These are phyloP conservation scores for Bacterosira constricta DNA, from an alignment of 108 stramenopile species.

Conservation along the genomic window DNA sequence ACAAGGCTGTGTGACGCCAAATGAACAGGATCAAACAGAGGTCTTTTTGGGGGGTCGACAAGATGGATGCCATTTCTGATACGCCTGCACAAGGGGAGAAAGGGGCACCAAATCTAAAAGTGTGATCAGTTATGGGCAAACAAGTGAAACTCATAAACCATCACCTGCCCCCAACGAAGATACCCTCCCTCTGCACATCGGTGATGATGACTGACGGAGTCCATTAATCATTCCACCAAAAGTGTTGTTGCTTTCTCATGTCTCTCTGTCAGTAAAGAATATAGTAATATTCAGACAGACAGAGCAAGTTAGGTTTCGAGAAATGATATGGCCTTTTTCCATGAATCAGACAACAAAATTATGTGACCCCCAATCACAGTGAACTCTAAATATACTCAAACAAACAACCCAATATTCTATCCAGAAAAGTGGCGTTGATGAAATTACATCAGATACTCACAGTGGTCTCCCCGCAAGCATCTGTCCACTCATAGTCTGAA, in stretches of 20 bases:
- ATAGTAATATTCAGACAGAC: slow-evolving; percentile 40
- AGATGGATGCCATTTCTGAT: neutral
- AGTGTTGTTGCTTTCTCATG: neutral
- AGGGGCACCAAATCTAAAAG: slow-evolving; percentile 21
- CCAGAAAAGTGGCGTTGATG: neutral
- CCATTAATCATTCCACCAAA: neutral
- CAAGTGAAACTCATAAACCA: neutral
- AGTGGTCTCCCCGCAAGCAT: slow-evolving; percentile 56
- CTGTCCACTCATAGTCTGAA: slow-evolving; percentile 86
- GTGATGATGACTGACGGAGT: no score
- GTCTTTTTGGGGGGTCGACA: neutral
- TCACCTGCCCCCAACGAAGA: neutral
- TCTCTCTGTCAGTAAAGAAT: slow-evolving; percentile 32
- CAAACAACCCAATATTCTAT: neutral
- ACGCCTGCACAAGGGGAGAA: slow-evolving; percentile 13
- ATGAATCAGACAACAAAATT: neutral
- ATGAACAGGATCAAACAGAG: neutral
- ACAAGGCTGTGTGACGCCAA: neutral
- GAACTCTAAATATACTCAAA: neutral
- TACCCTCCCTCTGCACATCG: neutral
- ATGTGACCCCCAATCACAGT: neutral
- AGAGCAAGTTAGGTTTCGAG: slow-evolving; percentile 31
- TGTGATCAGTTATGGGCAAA: slow-evolving; percentile 16
- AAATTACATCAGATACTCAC: slow-evolving; percentile 57
- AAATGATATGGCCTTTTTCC: neutral